A percentile compares a stretch with the other conserved stretches of the same genome.
These are phyloP conservation scores for Chionographis japonica DNA, from an alignment of 106 monocot species.

Conservation along the genomic window DNA sequence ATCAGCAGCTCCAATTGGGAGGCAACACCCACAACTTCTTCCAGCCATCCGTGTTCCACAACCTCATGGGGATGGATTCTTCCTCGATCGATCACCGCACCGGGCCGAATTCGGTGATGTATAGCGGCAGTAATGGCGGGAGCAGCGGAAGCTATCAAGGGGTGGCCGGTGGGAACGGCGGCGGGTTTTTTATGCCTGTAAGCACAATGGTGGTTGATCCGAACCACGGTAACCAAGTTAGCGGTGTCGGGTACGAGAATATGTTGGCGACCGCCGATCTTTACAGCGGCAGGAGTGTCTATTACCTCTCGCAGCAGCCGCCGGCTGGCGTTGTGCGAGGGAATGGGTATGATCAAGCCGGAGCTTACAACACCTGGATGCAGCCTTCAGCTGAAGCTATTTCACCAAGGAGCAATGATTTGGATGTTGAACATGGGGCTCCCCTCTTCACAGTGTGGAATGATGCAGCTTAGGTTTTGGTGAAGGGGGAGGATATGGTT, in stretches of 20 bases:
- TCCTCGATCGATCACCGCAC: slow-evolving; percentile 22
- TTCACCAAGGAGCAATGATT: slow-evolving; percentile 7
- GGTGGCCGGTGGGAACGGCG: slow-evolving; percentile 2
- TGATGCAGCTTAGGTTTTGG: slow-evolving; percentile 20
- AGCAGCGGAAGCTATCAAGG: slow-evolving; percentile 11
- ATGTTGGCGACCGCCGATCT: slow-evolving; percentile 30
- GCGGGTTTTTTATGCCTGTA: slow-evolving; percentile 46
- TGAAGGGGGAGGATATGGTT: neutral
- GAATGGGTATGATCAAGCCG: slow-evolving; percentile 24
- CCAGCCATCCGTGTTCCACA: slow-evolving; percentile 34
- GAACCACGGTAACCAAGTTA: slow-evolving; percentile 18
- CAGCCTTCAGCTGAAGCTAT: slow-evolving; percentile 12
- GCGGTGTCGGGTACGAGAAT: slow-evolving; percentile 22
- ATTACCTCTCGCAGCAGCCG: slow-evolving; percentile 38
- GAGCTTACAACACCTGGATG: slow-evolving; percentile 28
- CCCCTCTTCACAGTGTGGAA: slow-evolving; percentile 54
- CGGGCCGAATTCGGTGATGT: slow-evolving; percentile 10
- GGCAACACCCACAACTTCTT: slow-evolving; percentile 46
- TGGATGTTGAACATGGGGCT: slow-evolving; percentile 24
- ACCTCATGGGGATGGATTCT: slow-evolving; percentile 21
- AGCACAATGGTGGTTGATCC: slow-evolving; percentile 36
- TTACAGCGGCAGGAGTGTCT: slow-evolving; percentile 25
- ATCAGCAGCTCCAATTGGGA: slow-evolving; percentile 33
- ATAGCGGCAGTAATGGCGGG: slow-evolving; percentile 10
- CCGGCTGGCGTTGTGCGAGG: slow-evolving; percentile 7